These are phyloP conservation scores for Tilletia caries DNA, from an alignment of 1,284 basidiomycete species.

Conservation along the genomic window DNA sequence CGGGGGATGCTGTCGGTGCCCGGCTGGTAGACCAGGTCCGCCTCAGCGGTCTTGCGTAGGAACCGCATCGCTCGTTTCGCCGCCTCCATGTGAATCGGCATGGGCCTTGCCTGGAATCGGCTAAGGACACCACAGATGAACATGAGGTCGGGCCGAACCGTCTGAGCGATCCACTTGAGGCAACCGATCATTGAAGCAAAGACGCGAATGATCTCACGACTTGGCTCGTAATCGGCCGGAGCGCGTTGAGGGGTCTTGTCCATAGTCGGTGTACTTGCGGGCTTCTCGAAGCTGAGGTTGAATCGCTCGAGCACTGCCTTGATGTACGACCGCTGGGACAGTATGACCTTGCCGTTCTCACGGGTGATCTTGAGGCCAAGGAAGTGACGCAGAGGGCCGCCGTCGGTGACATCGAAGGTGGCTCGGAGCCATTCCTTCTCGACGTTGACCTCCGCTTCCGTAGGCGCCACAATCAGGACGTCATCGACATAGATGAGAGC, in stretches of 20 bases:
- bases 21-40: not conserved
- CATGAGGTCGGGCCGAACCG: not conserved
- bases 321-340: not conserved
- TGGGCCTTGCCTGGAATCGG: not conserved
- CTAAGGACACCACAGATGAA: not conserved
- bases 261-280: not conserved
- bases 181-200: slow-evolving; percentile 6
- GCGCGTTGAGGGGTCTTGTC: not conserved
- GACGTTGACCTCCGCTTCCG: not conserved
- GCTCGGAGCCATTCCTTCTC: not conserved
- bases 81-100: not conserved
- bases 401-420: slow-evolving; percentile 1
- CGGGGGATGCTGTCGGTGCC: not conserved
- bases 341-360: not conserved
- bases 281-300: not conserved
- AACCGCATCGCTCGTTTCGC: not conserved
- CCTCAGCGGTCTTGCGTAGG: not conserved
- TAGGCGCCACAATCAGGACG: not conserved
- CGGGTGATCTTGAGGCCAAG: not conserved
- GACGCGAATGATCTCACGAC: not conserved
- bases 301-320: not conserved
- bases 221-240: not conserved
- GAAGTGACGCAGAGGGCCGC: not conserved
- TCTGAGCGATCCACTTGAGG: slow-evolving; percentile 4
- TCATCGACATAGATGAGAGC: not conserved